Evolutionary conservation across 73 alveolate species (phyloP), one percentile per base, ranked within the genome.

Genomic region (Paramecium sonneborni): DNA sequence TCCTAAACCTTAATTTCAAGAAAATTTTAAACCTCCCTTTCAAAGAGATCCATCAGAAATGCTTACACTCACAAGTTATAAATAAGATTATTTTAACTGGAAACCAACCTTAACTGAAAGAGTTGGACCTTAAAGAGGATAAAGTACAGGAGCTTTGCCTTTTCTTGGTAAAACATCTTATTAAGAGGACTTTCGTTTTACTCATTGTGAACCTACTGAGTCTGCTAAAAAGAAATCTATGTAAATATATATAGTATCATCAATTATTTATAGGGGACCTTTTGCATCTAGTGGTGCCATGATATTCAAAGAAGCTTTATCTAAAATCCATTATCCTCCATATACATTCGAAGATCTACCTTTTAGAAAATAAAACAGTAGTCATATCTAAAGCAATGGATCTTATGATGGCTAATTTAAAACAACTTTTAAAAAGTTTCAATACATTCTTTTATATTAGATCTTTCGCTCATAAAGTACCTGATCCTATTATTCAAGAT

Each of bases 231-330:
- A 68, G 8, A 68, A 12, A 7, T 9, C 41, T 7, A 18, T 68
- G 76, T 57, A 57, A 57, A 15, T 9, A 57, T 15, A 15, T 9
- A 9, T 23, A 57, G 7, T 15, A 15, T 15, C n/a, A n/a, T n/a
- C n/a, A n/a, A n/a, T n/a, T n/a, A n/a, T n/a, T n/a, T 8, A 57
- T 57, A 57, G 76, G 23, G 85, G 85, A 5, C 85, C 85, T 6
- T 68, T 68, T 68, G 48, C 48, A 6, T 56, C 18, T 6, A 46
- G 48, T 5, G 18, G 85, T 23, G 30, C 12, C 8, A 68, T 68
- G 85, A 23, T 68, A 68, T 68, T 68, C 24, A 68, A 68, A 24
- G 85, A 68, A 20, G 14, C 55, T 18, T 15, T 68, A 20, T 18
- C 52, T 5, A 12, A 20, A 68, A 6, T 6, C 9, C 48, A 68